A percentile compares a stretch with the other conserved stretches of the same genome.
These are phyloP conservation scores for Cladorrhinum samala DNA, from an alignment of 495 filamentous ascomycete genomes.

Conservation along the genomic window DNA sequence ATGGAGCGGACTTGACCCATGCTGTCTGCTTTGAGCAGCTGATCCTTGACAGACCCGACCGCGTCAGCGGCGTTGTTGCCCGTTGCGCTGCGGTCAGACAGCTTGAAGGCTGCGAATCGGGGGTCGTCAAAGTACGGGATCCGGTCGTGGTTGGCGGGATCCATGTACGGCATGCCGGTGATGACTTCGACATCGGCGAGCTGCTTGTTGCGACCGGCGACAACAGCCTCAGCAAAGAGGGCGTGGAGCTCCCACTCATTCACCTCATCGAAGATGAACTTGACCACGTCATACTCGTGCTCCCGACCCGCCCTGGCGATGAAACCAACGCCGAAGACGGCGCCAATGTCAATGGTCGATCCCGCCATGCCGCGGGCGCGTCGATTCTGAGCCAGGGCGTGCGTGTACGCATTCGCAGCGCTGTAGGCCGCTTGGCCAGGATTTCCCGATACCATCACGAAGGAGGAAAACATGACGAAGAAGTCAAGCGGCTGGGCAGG, in stretches of 20 bases:
- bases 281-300: no score
- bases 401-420: constrained; percentile 48
- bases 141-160: neutral
- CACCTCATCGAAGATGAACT: no score
- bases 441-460: constrained; percentile 40
- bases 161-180: neutral
- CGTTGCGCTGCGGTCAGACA: neutral
- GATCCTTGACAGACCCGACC: neutral
- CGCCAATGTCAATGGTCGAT: constrained; percentile 37
- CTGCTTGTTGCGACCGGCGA: neutral
- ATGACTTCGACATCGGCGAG: neutral
- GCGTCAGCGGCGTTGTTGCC: neutral
- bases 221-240: neutral
- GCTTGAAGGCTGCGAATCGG: no score
- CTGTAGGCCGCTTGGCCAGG: constrained; percentile 44
- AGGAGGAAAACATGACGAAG: constrained; percentile 50
- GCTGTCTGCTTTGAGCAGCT: neutral
- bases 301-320: no score
- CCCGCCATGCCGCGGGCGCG: constrained; percentile 26
- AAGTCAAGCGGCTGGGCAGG: constrained; percentile 41
- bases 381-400: constrained; percentile 22
- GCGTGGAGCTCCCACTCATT: neutral
- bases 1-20: neutral
- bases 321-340: constrained; percentile 21
- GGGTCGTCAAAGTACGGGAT: no score